Base-by-base conservation (phyloP, 2,329 filamentous ascomycete species). In the Septoria petroselini region DNA sequence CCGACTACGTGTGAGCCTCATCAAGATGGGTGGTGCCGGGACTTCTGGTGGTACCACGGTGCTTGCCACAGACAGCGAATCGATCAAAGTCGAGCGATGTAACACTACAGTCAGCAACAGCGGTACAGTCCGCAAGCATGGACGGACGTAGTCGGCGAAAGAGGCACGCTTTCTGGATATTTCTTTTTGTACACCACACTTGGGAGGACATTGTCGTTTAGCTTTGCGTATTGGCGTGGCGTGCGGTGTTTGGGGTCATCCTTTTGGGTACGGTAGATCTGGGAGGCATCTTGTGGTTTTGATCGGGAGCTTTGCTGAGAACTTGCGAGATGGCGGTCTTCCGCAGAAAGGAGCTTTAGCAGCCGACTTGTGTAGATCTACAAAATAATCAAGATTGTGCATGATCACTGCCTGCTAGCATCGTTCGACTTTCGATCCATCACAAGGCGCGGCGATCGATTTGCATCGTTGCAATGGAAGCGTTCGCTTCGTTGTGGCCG, bases 31-130 rank as follows among this genome's bases (percentile, higher is more conserved):
- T 34, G 39, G 43, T 11, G 47, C 54, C 2, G 57, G 53, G 4
- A 42, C 55, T 9, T 57, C 58, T 11, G 56, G 58, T 12, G 57
- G 46, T 11, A 51, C 58, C 3, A 62, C 50, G 14, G 45, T 67
- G 14, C 25, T 58, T 7, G 48, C 58, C 5, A 54, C 60, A 29
- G 65, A 67, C 42, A 67, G 62, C 50, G 63, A 67, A 18, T 40
- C 57, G 4, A 61, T 66, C 55, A 62, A 57, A 40, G 61, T 66
- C 19, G 63, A 66, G 45, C 53, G 63, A 38, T 47, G 61, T 29
- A 33, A 39, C 11, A 41, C 52, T 14, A 52, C 41, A 2, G 29
- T 25, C 21, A 49, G 18, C 23, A 42, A 15, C 6, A 40, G 18
- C 21, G n/a, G 19, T 38, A 44, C 50, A 17, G 27, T 48, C 23